Base-by-base conservation (phyloP, 2,329 filamentous ascomycete species). In the Zelopaecilomyces penicillatus region DNA sequence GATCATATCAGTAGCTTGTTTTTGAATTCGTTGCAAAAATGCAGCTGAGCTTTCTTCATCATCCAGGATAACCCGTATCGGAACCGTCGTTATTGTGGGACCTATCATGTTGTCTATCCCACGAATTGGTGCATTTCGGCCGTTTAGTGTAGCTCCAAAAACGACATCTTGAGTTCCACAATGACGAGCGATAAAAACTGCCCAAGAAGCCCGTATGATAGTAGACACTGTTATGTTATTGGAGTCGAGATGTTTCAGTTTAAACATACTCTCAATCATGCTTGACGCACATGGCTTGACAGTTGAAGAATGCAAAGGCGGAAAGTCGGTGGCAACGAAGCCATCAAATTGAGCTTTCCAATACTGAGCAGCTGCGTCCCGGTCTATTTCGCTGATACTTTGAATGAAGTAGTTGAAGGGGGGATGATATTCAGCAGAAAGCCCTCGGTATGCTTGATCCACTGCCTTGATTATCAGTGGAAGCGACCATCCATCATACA, bases 1-100 rank as follows among this genome's bases (percentile, higher is more conserved):
- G 5, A 53, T 50, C 50, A 53, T 53, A 36, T 57, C 53, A 30
- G 43, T 42, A 5, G 50, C 38, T 42, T 45, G 41, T 10, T 46
- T 41, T 49, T 60, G 55, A 5, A 57, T 40, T 7, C 30, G 8
- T 12, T 39, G 28, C 26, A 50, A 26, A 30, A 35, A 42, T 6
- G 26, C 30, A 5, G 29, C 11, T 5, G 36, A 30, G 7, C 28
- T 39, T 19, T 33, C 3, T 5, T 35, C 28, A 3, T 10, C 10
- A 6, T 4, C 6, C 3, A 39, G 4, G 6, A 30, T 4, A 5
- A 46, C 30, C 5, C 39, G 39, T 5, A 46, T 11, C 10, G 44
- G 44, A 32, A 43, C 33, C 12, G 33, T 37, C 9, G 30, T 30
- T 12, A 31, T 30, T n/a, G 33, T 30, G 11, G 39, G 39, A 12